phyloP scores from a whole-genome alignment of 345 rosid species.

The Hevea brasiliensis region DNA sequence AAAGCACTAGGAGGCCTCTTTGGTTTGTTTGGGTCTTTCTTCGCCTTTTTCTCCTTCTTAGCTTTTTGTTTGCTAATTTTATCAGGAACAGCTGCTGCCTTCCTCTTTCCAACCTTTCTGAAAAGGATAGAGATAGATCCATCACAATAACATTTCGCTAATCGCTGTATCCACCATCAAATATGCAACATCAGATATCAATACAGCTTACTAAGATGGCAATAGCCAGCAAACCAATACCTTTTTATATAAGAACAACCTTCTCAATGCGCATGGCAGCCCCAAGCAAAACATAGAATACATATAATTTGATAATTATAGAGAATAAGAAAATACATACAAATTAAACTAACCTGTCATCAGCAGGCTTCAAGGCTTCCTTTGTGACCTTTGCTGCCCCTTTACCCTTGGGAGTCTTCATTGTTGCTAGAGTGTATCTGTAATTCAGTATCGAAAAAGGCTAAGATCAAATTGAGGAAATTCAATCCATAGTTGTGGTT shows the following conservation, averaged over 20 bases:
- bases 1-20: slow-evolving; percentile 84
- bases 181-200: slow-evolving; percentile 20
- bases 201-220: not conserved
- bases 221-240: not conserved
- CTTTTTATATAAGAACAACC: not conserved
- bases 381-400: slow-evolving; percentile 43
- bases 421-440: slow-evolving; percentile 12
- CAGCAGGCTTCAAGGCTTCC: slow-evolving; percentile 57
- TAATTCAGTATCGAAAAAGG: not conserved
- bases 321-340: not conserved
- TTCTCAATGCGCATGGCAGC: not conserved
- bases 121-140: slow-evolving; percentile 32
- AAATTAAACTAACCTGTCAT: slow-evolving; percentile 51
- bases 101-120: slow-evolving; percentile 76
- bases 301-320: not conserved
- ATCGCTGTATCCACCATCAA: slow-evolving; percentile 11
- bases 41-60: slow-evolving; percentile 52
- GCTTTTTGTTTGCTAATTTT: slow-evolving; percentile 33
- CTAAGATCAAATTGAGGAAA: not conserved
- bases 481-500: not conserved
- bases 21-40: slow-evolving; percentile 75
- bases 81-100: slow-evolving; percentile 39
- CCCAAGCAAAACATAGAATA: not conserved
- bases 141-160: slow-evolving; percentile 18
- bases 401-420: slow-evolving; percentile 62